Conservation (phyloP, 352 stramenopile genomes). For the Pythium pyrilobum region DNA sequence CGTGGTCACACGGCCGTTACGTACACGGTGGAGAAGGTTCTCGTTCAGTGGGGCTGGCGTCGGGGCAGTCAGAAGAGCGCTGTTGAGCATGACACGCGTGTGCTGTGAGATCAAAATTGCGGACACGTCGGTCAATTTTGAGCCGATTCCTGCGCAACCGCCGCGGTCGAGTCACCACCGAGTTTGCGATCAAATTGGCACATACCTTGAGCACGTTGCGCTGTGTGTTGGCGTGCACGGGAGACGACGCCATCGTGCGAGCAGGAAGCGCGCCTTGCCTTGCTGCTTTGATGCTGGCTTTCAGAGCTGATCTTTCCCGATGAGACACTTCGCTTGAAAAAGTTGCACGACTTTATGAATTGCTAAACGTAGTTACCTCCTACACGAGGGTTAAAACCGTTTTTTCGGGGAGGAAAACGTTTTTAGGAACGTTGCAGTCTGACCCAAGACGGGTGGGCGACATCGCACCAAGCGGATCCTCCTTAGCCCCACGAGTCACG, state of each 20-base stretch:
- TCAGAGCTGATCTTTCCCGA: background rate
- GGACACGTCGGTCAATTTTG: background rate
- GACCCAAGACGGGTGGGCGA: too few relatives aligned
- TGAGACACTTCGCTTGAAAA: too few relatives aligned
- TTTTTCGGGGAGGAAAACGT: too few relatives aligned
- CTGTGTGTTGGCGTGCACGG: conserved; percentile 14
- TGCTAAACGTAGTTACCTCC: too few relatives aligned
- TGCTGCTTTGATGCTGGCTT: background rate
- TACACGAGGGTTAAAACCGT: too few relatives aligned
- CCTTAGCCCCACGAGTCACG: too few relatives aligned
- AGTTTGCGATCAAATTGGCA: background rate
- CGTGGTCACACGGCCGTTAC: too few relatives aligned
- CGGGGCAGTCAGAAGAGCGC: conserved; percentile 34
- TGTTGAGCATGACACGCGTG: conserved; percentile 52
- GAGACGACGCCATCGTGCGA: conserved; percentile 15
- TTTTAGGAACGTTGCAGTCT: too few relatives aligned
- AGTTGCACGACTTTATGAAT: too few relatives aligned
- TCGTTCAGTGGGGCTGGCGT: conserved; percentile 41
- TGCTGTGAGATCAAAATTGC: conserved; percentile 26
- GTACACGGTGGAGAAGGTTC: conserved; percentile 54
- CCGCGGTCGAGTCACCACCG: too few relatives aligned
- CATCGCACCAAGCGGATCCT: too few relatives aligned
- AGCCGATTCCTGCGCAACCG: background rate
- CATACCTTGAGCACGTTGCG: conserved; percentile 18
- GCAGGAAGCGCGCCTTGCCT: too few relatives aligned